These are phyloP conservation scores for Raphanus raphanistrum DNA, from an alignment of 345 rosid genomes.

Conservation along the genomic window DNA sequence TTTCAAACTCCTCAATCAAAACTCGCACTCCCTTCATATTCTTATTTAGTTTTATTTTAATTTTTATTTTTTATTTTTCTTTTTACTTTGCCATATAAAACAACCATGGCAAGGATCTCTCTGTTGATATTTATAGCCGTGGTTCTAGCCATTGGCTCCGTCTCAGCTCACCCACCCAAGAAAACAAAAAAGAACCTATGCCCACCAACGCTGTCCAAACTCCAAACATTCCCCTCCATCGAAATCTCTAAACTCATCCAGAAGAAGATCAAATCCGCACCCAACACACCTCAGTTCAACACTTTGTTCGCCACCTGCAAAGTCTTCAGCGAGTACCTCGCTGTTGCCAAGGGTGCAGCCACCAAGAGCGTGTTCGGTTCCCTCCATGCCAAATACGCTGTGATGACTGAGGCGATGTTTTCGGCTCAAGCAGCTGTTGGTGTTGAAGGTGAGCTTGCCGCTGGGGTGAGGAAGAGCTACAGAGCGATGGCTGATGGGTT, in stretches of 20 bases:
- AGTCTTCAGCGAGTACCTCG: conserved; percentile 3
- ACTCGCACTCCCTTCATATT: conserved; percentile 33
- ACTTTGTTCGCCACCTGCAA: conserved; percentile 16
- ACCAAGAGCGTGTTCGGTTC: not conserved
- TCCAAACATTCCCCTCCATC: conserved; percentile 18
- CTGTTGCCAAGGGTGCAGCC: not conserved
- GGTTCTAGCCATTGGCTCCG: conserved; percentile 27
- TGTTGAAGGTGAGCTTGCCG: not conserved
- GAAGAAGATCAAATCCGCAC: not conserved
- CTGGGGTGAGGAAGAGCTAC: conserved; percentile 1
- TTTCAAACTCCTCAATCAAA: conserved; percentile 3
- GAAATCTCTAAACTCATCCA: conserved; percentile 9
- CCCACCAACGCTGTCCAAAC: conserved; percentile 17
- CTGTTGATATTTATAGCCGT: conserved; percentile 36
- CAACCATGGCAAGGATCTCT: conserved; percentile 45
- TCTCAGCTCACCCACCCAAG: conserved; percentile 29
- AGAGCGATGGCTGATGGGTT: conserved; percentile 10
- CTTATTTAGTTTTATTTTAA: not conserved
- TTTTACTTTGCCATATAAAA: conserved; percentile 3
- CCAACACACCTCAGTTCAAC: not conserved
- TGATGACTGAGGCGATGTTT: not conserved
- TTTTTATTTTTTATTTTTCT: not conserved
- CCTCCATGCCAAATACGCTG: not conserved
- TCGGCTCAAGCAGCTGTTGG: conserved; percentile 10
- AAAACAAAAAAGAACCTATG: not conserved